Evolutionary conservation across 2,329 filamentous ascomycete genomes (phyloP).

Genomic region (Verticillium alfalfae): DNA sequence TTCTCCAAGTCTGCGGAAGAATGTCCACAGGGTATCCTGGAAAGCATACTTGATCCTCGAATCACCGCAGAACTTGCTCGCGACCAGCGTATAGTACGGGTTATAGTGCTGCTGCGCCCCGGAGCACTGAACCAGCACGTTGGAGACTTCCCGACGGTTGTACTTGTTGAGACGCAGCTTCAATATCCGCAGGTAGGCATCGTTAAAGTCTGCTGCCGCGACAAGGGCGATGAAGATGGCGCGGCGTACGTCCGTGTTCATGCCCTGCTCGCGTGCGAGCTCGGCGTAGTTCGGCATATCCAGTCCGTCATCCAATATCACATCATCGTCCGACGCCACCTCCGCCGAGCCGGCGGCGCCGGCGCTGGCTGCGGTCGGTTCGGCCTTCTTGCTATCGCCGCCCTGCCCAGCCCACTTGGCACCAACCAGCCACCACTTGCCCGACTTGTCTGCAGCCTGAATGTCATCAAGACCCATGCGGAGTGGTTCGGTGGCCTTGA

Average conservation of each 20-base stretch:
- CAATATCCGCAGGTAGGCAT: constrained; percentile 72
- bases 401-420: constrained; percentile 71
- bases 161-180: constrained; percentile 82
- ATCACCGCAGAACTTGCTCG: constrained; percentile 69
- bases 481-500: constrained; percentile 75
- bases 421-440: constrained; percentile 98
- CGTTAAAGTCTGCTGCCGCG: constrained; percentile 76
- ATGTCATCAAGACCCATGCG: constrained; percentile 79
- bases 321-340: constrained; percentile 7
- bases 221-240: constrained; percentile 93
- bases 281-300: constrained; percentile 61
- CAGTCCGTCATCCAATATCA: constrained; percentile 28
- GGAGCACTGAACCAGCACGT: constrained; percentile 81
- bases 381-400: neutral
- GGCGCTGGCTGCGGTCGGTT: neutral
- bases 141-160: constrained; percentile 80
- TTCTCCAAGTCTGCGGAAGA: constrained; percentile 84
- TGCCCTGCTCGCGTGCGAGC: constrained; percentile 74
- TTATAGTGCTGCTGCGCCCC: constrained; percentile 83
- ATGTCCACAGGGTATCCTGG: constrained; percentile 79
- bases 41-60: constrained; percentile 77
- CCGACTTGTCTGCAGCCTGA: constrained; percentile 74
- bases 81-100: constrained; percentile 86
- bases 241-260: constrained; percentile 80
- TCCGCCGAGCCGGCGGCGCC: neutral